Percentiles rank a stretch among this genome's conserved stretches.
Conservation (phyloP, 1,284 basidiomycete genomes). For the Amylostereum areolatum region DNA sequence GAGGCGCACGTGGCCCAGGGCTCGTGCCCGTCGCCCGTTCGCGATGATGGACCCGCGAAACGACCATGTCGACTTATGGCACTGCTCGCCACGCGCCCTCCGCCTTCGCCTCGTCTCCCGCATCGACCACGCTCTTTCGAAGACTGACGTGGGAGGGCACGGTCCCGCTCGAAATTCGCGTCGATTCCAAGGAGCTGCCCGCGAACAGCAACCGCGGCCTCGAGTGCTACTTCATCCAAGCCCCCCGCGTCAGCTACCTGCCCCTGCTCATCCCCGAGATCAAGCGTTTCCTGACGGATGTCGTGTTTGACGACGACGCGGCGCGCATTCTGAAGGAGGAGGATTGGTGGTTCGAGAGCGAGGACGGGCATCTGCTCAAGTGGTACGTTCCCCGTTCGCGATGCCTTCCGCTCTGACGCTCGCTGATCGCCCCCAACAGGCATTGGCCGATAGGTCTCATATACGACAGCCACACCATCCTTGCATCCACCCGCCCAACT, state of each 20-base stretch:
- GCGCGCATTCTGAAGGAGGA: constrained; percentile 71
- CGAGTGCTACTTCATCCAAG: constrained; percentile 82
- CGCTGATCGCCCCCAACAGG: constrained; percentile 42
- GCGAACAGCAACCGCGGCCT: constrained; percentile 82
- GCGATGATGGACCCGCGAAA: too few relatives aligned
- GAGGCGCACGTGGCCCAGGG: too few relatives aligned
- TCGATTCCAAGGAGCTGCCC: constrained; percentile 80
- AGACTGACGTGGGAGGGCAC: constrained; percentile 82
- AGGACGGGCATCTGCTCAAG: constrained; percentile 67
- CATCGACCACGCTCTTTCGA: constrained; percentile 68
- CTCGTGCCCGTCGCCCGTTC: too few relatives aligned
- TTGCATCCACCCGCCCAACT: constrained; percentile 45
- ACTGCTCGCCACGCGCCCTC: constrained; percentile 50
- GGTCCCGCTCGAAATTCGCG: constrained; percentile 78
- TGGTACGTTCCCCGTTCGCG: constrained; percentile 52
- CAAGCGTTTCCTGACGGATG: constrained; percentile 78
- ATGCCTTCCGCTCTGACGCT: not conserved
- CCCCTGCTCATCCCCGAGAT: constrained; percentile 87
- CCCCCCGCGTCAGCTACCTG: constrained; percentile 85
- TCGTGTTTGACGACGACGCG: constrained; percentile 81
- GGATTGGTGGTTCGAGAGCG: constrained; percentile 93
- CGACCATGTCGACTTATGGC: constrained; percentile 53
- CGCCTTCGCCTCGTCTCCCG: constrained; percentile 44
- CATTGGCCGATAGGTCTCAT: constrained; percentile 94
- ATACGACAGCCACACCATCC: constrained; percentile 76